Conservation (phyloP, 2,329 filamentous ascomycete genomes). For the Passalora sequoiae region DNA sequence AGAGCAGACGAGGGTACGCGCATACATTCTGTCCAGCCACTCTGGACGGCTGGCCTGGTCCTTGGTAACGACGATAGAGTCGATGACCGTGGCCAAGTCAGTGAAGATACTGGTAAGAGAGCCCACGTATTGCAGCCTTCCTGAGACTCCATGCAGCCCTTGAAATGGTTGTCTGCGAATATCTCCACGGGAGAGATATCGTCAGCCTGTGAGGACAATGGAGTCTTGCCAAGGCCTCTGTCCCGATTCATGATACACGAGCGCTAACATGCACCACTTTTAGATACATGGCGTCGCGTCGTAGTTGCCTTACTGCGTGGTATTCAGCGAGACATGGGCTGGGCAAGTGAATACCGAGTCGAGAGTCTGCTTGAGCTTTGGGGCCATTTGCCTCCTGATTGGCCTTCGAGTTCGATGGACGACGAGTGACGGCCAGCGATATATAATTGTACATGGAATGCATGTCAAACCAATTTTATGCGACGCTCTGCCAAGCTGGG, state of each 20-base stretch:
- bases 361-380: constrained; percentile 50
- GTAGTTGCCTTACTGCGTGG: constrained; percentile 53
- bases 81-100: constrained; percentile 17
- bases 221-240: too few relatives aligned
- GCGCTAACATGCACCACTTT: too few relatives aligned
- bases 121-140: too few relatives aligned
- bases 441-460: constrained; percentile 1
- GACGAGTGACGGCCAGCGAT: not conserved
- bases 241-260: too few relatives aligned
- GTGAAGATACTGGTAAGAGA: constrained; percentile 25
- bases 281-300: constrained; percentile 48
- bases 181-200: too few relatives aligned
- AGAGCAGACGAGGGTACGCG: constrained; percentile 53
- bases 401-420: constrained; percentile 10
- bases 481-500: constrained; percentile 26
- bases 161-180: too few relatives aligned
- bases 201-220: too few relatives aligned
- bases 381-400: constrained; percentile 23
- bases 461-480: constrained; percentile 3
- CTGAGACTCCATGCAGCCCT: too few relatives aligned
- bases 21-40: constrained; percentile 54
- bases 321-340: constrained; percentile 60
- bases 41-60: constrained; percentile 60
- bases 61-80: constrained; percentile 42
- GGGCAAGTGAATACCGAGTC: constrained; percentile 58